Base-by-base conservation (phyloP, 1,284 basidiomycete species). In the Ustilago bromivora region DNA sequence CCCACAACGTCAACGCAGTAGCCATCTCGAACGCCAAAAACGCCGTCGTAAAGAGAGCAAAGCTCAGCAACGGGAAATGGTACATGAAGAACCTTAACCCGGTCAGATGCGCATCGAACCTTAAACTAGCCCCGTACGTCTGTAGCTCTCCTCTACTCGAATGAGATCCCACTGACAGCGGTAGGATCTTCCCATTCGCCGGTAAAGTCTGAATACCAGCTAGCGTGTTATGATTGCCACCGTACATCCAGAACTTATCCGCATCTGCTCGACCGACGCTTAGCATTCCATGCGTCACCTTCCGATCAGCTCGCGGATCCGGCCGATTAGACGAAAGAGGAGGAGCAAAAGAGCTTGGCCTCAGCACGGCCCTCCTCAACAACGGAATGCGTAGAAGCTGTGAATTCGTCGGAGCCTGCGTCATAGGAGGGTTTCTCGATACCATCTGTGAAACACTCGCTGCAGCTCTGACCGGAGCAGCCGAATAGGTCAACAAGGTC, bases 61-160 rank as follows among this genome's bases (percentile, higher is more conserved):
- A 82, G 17, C 76, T 83, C 8, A 81, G 35, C 13, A 85, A 51
- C 0, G 84, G 82, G 41, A 84, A 79, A 54, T 83, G 74, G 58
- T 82, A 83, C 82, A 86, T 82, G 66, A 80, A 77, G 68, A 80
- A 86, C 62, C 80, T 53, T 15, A 83, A 58, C 7, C 84, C 84
- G 1, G 78, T 76, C 11, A 86, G 63, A 40, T 80, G 81, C 17
- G 84, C 84, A 49, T 86, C 79, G 55, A 86, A 85, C 23, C 82
- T 79, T 12, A 86, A 61, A 32, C 74, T 76, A 10, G 74, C 81
- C 15, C 60, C 53, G 32, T 78, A 76, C 38, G 81, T 80, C 66
- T 85, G 84, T 54, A 85, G 59, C 67, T 80, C 82, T 38, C 82
- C 82, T 1, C 82, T 59, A 49, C 79, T 82, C 8, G 72, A 59